phyloP scores from a whole-genome alignment of 192 early-diverging fungal species.

The Linderina pennispora region DNA sequence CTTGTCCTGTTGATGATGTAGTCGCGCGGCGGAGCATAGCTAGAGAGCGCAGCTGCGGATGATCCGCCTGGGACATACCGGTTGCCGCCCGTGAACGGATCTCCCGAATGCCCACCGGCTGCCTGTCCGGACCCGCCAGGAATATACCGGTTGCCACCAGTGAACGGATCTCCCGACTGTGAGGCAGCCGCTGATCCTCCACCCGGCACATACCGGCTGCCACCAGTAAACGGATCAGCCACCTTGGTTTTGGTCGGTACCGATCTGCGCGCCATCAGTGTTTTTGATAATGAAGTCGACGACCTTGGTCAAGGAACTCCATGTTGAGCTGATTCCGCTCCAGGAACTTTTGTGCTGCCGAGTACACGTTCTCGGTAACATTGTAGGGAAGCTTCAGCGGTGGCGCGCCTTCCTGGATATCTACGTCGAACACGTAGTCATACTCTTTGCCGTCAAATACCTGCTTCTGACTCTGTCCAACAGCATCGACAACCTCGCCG shows the following conservation, averaged over 20 bases:
- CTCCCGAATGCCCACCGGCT: no score
- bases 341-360: constrained; percentile 89
- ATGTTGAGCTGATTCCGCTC: constrained; percentile 70
- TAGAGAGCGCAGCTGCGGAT: not conserved
- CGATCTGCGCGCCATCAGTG: constrained; percentile 51
- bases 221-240: constrained; percentile 44
- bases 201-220: constrained; percentile 58
- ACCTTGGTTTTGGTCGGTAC: not conserved
- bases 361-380: constrained; percentile 84
- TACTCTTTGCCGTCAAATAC: constrained; percentile 84
- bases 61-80: constrained; percentile 11
- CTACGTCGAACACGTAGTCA: constrained; percentile 98
- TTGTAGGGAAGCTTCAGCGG: constrained; percentile 94
- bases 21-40: constrained; percentile 18
- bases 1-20: constrained; percentile 65
- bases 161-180: no score
- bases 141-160: constrained; percentile 4
- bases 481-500: constrained; percentile 90
- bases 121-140: constrained; percentile 14
- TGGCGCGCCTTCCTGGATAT: constrained; percentile 75
- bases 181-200: no score
- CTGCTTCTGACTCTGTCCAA: constrained; percentile 69
- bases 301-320: constrained; percentile 85
- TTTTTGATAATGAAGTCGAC: constrained; percentile 93
- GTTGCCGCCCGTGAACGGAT: constrained; percentile 19